phyloP scores from a whole-genome alignment of 2,329 filamentous ascomycete genomes.

The Cercospora zeae-maydis region DNA sequence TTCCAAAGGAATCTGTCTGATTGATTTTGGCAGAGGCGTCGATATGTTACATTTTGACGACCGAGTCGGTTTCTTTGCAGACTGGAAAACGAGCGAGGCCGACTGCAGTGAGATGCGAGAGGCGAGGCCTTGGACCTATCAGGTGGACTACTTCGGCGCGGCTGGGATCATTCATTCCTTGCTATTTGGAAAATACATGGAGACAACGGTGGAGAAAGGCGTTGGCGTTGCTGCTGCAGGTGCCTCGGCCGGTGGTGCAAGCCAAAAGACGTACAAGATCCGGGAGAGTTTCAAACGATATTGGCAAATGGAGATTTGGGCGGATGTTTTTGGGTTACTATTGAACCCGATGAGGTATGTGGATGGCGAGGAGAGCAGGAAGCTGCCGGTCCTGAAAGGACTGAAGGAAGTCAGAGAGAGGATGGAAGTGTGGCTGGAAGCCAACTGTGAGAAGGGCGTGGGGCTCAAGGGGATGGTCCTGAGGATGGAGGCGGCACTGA shows the following conservation, averaged over 20 bases:
- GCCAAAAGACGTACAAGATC: conserved; percentile 66
- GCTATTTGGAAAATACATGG: conserved; percentile 92
- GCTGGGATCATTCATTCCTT: conserved; percentile 84
- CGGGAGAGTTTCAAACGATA: conserved; percentile 85
- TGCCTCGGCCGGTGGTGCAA: conserved; percentile 40
- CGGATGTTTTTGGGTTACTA: conserved; percentile 74
- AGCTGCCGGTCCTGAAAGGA: conserved; percentile 68
- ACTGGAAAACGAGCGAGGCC: conserved; percentile 83
- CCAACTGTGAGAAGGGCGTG: conserved; percentile 73
- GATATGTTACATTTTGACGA: conserved; percentile 82
- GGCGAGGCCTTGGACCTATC: conserved; percentile 91
- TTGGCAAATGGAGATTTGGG: conserved; percentile 94
- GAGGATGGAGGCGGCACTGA: conserved; percentile 66
- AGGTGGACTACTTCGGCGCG: conserved; percentile 92
- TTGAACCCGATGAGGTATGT: conserved; percentile 72
- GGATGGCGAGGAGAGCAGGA: conserved; percentile 61
- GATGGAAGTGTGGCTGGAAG: conserved; percentile 82
- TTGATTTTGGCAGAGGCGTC: conserved; percentile 92
- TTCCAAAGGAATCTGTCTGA: conserved; percentile 74
- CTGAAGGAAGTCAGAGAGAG: conserved; percentile 66
- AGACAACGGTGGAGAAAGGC: conserved; percentile 57
- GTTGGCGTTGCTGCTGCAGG: conserved; percentile 46
- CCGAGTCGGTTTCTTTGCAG: conserved; percentile 82
- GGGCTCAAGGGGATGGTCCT: conserved; percentile 55
- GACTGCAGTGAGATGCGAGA: conserved; percentile 97